These are phyloP conservation scores for Chalaropsis thielavioides DNA, from an alignment of 2,329 filamentous ascomycete species.

Conservation along the genomic window DNA sequence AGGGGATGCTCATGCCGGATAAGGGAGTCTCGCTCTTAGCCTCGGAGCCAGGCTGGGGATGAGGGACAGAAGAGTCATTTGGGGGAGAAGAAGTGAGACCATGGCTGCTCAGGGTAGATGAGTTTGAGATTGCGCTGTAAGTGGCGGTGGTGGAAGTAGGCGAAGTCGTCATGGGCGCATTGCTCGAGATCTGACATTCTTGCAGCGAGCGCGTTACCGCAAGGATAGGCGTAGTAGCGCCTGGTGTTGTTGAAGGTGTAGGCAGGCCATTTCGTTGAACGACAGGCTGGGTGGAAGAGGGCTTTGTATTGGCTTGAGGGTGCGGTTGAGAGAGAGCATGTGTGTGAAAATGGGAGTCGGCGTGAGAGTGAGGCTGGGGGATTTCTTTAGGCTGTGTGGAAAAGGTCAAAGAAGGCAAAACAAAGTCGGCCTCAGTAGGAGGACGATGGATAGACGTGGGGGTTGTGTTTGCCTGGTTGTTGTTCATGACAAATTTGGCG, in stretches of 20 bases:
- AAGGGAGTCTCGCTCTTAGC: constrained; percentile 36
- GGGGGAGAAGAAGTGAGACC: not conserved
- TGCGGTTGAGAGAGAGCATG: constrained; percentile 23
- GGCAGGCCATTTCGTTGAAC: constrained; percentile 24
- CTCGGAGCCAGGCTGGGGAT: constrained; percentile 10
- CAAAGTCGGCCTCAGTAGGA: constrained; percentile 18
- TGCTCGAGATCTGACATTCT: constrained; percentile 22
- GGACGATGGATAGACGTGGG: constrained; percentile 23
- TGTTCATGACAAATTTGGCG: constrained; percentile 34
- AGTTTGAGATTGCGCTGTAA: constrained; percentile 26
- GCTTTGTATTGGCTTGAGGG: constrained; percentile 24
- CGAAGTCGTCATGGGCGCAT: constrained; percentile 21
- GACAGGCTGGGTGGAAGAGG: constrained; percentile 26
- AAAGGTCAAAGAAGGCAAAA: not conserved
- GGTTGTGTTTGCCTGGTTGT: constrained; percentile 22
- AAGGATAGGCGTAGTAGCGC: constrained; percentile 18
- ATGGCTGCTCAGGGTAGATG: constrained; percentile 18
- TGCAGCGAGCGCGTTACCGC: constrained; percentile 22
- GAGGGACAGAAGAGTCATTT: not conserved
- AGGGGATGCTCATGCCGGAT: constrained; percentile 41
- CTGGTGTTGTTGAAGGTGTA: constrained; percentile 20
- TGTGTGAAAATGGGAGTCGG: constrained; percentile 15
- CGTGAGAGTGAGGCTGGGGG: not conserved
- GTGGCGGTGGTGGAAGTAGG: constrained; percentile 30
- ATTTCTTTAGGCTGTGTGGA: not conserved